phyloP scores from a whole-genome alignment of 148 eudicot genomes.

The Camellia granthamiana region DNA sequence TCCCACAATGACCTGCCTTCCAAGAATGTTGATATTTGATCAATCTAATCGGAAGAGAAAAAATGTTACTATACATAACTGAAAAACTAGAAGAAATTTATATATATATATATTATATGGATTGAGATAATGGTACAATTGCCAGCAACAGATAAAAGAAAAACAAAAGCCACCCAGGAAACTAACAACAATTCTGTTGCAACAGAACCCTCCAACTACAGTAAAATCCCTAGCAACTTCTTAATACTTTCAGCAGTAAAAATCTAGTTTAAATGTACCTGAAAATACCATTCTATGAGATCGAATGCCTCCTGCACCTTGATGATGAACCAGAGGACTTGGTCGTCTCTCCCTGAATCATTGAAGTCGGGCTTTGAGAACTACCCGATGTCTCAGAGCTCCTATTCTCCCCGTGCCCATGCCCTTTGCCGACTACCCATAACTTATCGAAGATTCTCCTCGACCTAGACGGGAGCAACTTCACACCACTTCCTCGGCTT shows the following conservation, averaged over 20 bases:
- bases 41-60: no score
- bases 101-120: no score
- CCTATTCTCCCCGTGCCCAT: constrained; percentile 50
- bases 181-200: not conserved
- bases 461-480: constrained; percentile 77
- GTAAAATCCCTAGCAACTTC: not conserved
- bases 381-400: constrained; percentile 83
- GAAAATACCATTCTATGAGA: constrained; percentile 30
- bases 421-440: constrained; percentile 66
- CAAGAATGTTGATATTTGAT: no score
- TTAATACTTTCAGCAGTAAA: constrained; percentile 1
- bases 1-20: no score
- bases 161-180: not conserved
- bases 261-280: not conserved
- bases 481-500: constrained; percentile 49
- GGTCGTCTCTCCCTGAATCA: constrained; percentile 52
- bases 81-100: no score
- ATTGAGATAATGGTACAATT: not conserved
- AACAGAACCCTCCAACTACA: constrained; percentile 2
- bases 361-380: constrained; percentile 70
- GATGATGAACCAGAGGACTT: constrained; percentile 54
- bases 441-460: constrained; percentile 76
- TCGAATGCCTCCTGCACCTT: constrained; percentile 62
- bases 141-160: not conserved
- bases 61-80: no score